These are phyloP conservation scores for Avicennia marina DNA, from an alignment of 257 asterid species.

Conservation along the genomic window DNA sequence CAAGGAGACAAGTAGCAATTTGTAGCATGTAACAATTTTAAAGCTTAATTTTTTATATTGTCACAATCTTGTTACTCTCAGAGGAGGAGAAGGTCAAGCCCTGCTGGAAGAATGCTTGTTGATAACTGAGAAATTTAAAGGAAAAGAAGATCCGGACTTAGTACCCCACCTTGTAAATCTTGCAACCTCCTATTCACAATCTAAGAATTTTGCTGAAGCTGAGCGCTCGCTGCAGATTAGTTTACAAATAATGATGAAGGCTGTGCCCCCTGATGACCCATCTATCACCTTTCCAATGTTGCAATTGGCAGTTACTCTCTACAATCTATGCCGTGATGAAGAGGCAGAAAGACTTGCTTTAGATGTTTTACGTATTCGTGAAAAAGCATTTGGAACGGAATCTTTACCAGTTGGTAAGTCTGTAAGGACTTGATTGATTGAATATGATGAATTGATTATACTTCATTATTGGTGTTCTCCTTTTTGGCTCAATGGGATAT, in stretches of 20 bases:
- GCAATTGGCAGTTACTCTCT: conserved; percentile 69
- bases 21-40: no score
- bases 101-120: conserved; percentile 67
- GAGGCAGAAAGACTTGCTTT: conserved; percentile 80
- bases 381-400: conserved; percentile 75
- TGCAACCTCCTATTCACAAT: conserved; percentile 81
- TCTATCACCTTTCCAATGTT: conserved; percentile 81
- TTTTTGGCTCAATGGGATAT: background rate
- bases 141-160: conserved; percentile 69
- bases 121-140: conserved; percentile 54
- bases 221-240: conserved; percentile 74
- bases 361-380: conserved; percentile 63
- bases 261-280: conserved; percentile 68
- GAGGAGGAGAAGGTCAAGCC: conserved; percentile 77
- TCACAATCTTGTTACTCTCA: conserved; percentile 20
- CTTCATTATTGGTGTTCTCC: background rate
- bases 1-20: no score
- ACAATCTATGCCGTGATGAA: conserved; percentile 61
- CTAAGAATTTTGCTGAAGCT: conserved; percentile 75
- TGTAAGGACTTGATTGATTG: conserved; percentile 4
- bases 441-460: background rate
- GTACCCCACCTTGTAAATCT: conserved; percentile 83
- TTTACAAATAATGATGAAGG: conserved; percentile 63
- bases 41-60: no score
- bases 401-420: conserved; percentile 85